phyloP scores from a whole-genome alignment of 2,329 filamentous ascomycete species.

The Myriangium duriaei region DNA sequence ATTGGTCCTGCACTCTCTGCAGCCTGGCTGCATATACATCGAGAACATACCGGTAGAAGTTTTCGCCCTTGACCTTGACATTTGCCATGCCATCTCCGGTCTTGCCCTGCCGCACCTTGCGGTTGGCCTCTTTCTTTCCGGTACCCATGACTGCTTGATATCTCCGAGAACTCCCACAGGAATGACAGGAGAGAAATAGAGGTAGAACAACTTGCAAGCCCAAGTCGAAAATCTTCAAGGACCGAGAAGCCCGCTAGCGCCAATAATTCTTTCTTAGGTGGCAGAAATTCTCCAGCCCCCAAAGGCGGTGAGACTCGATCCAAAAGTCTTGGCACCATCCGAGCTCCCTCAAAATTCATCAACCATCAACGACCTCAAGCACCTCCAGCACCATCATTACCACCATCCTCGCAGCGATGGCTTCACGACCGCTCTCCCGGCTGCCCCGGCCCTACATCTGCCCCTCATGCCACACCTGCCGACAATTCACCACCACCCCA shows the following conservation, averaged over 20 bases:
- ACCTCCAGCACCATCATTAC: neutral
- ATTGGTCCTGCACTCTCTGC: neutral
- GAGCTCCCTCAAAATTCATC: slow-evolving; percentile 1
- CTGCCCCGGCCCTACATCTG: slow-evolving; percentile 22
- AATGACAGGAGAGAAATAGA: too few relatives aligned
- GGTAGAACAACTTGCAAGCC: neutral
- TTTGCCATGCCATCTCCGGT: slow-evolving; percentile 78
- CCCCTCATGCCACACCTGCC: slow-evolving; percentile 20
- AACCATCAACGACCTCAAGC: neutral
- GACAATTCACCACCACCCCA: slow-evolving; percentile 35
- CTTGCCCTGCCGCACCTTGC: slow-evolving; percentile 77
- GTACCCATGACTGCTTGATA: slow-evolving; percentile 54
- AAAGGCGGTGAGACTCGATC: slow-evolving; percentile 1
- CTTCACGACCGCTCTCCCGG: slow-evolving; percentile 26
- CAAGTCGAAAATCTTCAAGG: neutral
- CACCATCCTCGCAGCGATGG: slow-evolving; percentile 22
- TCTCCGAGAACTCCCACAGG: too few relatives aligned
- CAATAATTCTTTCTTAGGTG: slow-evolving; percentile 4
- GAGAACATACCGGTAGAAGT: slow-evolving; percentile 72
- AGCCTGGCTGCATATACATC: neutral
- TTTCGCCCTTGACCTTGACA: slow-evolving; percentile 89
- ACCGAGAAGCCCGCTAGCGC: neutral
- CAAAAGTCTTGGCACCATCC: slow-evolving; percentile 3
- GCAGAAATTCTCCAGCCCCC: slow-evolving; percentile 3
- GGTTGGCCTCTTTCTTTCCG: slow-evolving; percentile 78